Percentiles rank a stretch among this genome's conserved stretches.
phyloP scores from a whole-genome alignment of 805 yeast genomes.

The Soucietia sequanensis region DNA sequence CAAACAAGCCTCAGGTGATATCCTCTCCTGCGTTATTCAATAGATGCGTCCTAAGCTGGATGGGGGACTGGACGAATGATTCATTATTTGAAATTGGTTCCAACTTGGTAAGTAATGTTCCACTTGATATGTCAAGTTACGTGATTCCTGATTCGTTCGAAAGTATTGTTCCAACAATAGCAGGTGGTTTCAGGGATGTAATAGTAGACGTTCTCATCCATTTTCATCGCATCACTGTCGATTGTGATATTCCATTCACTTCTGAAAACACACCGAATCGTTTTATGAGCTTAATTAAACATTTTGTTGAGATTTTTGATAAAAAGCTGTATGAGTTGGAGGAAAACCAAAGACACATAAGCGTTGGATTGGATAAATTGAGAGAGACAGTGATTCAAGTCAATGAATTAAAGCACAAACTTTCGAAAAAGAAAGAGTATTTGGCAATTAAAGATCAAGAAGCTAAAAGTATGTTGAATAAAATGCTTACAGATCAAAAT shows the following conservation, averaged over 20 bases:
- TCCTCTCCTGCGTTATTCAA: conserved; percentile 88
- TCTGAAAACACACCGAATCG: conserved; percentile 48
- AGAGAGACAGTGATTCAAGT: conserved; percentile 77
- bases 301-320: conserved; percentile 43
- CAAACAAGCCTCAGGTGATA: conserved; percentile 45
- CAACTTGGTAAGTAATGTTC: conserved; percentile 40
- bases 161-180: conserved; percentile 5
- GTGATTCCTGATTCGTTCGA: conserved; percentile 25
- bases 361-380: conserved; percentile 70
- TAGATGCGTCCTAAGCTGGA: conserved; percentile 84
- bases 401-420: conserved; percentile 50
- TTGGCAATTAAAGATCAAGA: conserved; percentile 59
- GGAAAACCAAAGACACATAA: conserved; percentile 67
- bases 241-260: conserved; percentile 9
- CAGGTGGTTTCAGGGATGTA: conserved; percentile 37
- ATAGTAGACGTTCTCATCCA: conserved; percentile 46
- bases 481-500: conserved; percentile 80
- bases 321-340: conserved; percentile 51
- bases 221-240: conserved; percentile 39
- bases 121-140: conserved; percentile 52
- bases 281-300: conserved; percentile 49
- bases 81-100: conserved; percentile 53
- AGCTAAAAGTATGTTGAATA: conserved; percentile 69
- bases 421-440: conserved; percentile 51
- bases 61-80: conserved; percentile 74